A percentile compares a stretch with the other conserved stretches of the same genome.
Evolutionary conservation across 2,329 filamentous ascomycete genomes (phyloP).

Genomic region (Fusarium coicis): DNA sequence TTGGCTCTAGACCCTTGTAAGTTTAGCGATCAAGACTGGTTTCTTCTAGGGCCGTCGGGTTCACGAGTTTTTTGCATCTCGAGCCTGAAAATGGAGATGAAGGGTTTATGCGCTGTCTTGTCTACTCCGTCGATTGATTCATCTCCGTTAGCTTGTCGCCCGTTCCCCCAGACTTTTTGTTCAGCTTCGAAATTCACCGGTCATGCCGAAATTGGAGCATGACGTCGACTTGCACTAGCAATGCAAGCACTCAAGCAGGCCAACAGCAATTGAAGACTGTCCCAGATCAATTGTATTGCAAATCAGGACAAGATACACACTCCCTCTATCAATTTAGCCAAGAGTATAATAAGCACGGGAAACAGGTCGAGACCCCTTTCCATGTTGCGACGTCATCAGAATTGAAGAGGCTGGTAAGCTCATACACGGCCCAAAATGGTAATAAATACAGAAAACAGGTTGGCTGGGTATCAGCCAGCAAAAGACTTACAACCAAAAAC

Average conservation of each 20-base stretch:
- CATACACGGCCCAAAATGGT: conserved; percentile 10
- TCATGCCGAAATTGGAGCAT: conserved; percentile 26
- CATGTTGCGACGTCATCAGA: conserved; percentile 19
- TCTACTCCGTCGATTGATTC: background rate
- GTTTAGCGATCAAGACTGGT: background rate
- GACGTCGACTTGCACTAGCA: conserved; percentile 24
- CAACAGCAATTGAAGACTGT: background rate
- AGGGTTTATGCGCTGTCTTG: conserved; percentile 1
- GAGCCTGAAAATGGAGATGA: conserved; percentile 13
- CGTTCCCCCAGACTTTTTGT: conserved; percentile 1
- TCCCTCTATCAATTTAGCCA: background rate
- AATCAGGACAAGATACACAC: conserved; percentile 6
- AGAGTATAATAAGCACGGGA: background rate
- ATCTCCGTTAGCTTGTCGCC: background rate
- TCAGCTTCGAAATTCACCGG: background rate
- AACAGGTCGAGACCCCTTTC: conserved; percentile 9
- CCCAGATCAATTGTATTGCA: background rate
- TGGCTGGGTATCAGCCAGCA: conserved; percentile 22
- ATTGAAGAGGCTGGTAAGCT: conserved; percentile 29
- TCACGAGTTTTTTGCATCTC: background rate
- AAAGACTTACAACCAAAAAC: conserved; percentile 1
- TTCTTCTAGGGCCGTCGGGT: background rate
- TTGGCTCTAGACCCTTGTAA: background rate
- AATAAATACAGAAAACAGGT: conserved; percentile 27
- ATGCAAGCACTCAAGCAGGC: conserved; percentile 35